phyloP scores from a whole-genome alignment of 345 rosid genomes.

The Populus simonii region DNA sequence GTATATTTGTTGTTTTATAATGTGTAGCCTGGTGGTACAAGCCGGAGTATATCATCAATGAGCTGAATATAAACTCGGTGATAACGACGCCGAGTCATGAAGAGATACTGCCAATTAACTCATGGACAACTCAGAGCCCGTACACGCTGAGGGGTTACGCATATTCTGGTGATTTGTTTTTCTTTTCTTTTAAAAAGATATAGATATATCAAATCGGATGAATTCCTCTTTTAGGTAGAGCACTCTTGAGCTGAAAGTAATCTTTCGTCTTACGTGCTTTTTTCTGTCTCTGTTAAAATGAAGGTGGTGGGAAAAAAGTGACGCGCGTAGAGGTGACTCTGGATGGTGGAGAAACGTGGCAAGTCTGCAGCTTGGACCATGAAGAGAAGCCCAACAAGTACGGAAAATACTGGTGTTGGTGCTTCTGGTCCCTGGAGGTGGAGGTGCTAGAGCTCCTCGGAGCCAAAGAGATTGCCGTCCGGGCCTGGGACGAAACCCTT shows the following conservation, averaged over 20 bases:
- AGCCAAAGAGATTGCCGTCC: conserved; percentile 80
- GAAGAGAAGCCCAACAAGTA: conserved; percentile 69
- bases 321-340: conserved; percentile 88
- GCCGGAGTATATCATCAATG: conserved; percentile 79
- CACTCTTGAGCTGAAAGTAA: background rate
- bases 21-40: conserved; percentile 90
- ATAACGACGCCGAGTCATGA: conserved; percentile 85
- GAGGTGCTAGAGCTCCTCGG: conserved; percentile 75
- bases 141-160: conserved; percentile 78
- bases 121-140: conserved; percentile 79
- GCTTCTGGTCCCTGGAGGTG: conserved; percentile 88
- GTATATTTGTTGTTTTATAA: background rate
- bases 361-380: conserved; percentile 65
- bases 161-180: conserved; percentile 60
- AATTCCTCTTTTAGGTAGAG: too few relatives aligned
- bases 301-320: conserved; percentile 93
- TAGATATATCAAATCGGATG: too few relatives aligned
- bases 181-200: too few relatives aligned
- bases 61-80: conserved; percentile 82
- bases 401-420: conserved; percentile 93
- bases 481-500: conserved; percentile 91
- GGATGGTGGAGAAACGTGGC: conserved; percentile 97
- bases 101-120: conserved; percentile 75
- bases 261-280: conserved; percentile 4
- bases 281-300: background rate